A percentile compares a stretch with the other conserved stretches of the same genome.
Conservation (phyloP, 1,284 basidiomycete genomes). For the Megacollybia platyphylla region DNA sequence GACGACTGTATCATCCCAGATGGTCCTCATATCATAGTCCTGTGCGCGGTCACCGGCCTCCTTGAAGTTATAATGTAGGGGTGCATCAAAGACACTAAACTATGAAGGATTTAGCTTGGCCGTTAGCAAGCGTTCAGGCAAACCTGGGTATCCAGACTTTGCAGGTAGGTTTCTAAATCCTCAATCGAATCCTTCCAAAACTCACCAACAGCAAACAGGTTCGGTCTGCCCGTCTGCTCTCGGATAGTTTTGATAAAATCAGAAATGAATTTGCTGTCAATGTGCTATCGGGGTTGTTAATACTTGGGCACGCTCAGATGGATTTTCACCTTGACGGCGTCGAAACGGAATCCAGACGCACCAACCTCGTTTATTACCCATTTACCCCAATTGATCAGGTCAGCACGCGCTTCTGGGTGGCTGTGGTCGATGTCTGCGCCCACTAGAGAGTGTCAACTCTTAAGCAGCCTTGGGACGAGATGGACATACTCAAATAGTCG, state of each 20-base stretch:
- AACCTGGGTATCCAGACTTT: slow-evolving; percentile 17
- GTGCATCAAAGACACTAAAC: slow-evolving; percentile 44
- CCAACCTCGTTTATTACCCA: slow-evolving; percentile 40
- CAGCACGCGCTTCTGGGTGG: slow-evolving; percentile 30
- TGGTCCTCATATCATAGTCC: slow-evolving; percentile 33
- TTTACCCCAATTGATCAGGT: slow-evolving; percentile 33
- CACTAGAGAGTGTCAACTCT: slow-evolving; percentile 9
- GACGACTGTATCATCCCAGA: slow-evolving; percentile 44
- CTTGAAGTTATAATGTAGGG: slow-evolving; percentile 44
- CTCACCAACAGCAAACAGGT: slow-evolving; percentile 35
- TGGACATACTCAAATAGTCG: slow-evolving; percentile 19
- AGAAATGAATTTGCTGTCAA: slow-evolving; percentile 28
- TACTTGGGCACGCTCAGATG: not conserved
- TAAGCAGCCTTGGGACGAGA: not conserved
- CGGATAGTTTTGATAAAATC: slow-evolving; percentile 40
- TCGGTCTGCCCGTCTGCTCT: slow-evolving; percentile 21
- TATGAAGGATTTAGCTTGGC: not conserved
- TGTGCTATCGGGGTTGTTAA: slow-evolving; percentile 15
- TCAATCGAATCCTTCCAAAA: slow-evolving; percentile 33
- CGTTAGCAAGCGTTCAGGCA: not conserved
- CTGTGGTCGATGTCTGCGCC: slow-evolving; percentile 29
- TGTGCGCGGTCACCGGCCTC: slow-evolving; percentile 31
- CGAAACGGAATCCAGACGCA: slow-evolving; percentile 35
- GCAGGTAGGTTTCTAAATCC: slow-evolving; percentile 27
- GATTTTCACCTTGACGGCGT: slow-evolving; percentile 24